These are phyloP conservation scores for Erodium chrysanthum DNA, from an alignment of 441 rosid species.

Conservation along the genomic window DNA sequence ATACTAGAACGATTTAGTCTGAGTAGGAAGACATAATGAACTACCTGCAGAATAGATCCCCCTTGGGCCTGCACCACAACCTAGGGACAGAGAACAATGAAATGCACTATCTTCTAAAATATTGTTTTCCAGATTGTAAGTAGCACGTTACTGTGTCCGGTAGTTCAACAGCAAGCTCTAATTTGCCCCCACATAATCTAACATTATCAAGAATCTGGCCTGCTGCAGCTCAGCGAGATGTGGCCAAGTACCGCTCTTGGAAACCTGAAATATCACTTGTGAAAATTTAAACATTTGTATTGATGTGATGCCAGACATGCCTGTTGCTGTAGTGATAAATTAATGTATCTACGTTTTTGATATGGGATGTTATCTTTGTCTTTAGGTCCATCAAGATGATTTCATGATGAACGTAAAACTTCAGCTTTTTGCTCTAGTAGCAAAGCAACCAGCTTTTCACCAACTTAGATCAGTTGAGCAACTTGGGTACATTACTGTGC, in stretches of 20 bases:
- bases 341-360: constrained; percentile 7
- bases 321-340: not conserved
- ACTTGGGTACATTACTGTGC: constrained; percentile 70
- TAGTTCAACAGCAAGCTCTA: not conserved
- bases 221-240: no score
- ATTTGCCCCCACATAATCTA: not conserved
- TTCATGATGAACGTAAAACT: constrained; percentile 59
- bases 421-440: constrained; percentile 59
- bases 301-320: not conserved
- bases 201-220: not conserved
- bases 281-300: not conserved
- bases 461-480: constrained; percentile 93
- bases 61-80: not conserved
- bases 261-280: not conserved
- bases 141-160: not conserved
- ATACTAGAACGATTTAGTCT: not conserved
- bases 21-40: not conserved
- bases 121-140: not conserved
- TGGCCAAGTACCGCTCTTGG: not conserved
- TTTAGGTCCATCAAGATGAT: constrained; percentile 60
- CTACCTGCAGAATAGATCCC: not conserved
- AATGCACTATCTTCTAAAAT: not conserved
- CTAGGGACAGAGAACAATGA: not conserved
- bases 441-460: constrained; percentile 82
- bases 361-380: constrained; percentile 4